phyloP scores from a whole-genome alignment of 1,139 yeast genomes.

The Kluyveromyces sp. region DNA sequence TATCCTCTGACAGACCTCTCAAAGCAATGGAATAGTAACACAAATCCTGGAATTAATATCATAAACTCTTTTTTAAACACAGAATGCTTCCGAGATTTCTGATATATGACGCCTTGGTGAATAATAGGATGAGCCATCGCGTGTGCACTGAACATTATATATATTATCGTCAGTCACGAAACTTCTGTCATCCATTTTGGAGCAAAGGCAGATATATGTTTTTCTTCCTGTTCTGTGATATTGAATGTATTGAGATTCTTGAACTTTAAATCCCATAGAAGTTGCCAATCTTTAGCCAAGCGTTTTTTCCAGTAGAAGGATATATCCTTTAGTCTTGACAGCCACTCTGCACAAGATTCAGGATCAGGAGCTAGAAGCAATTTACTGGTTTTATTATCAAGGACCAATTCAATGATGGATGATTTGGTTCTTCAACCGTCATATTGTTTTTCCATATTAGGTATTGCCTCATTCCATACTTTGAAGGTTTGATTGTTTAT shows the following conservation, averaged over 20 bases:
- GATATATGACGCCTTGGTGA: conserved; percentile 54
- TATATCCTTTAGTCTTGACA: conserved; percentile 39
- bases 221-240: conserved; percentile 52
- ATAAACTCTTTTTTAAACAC: conserved; percentile 55
- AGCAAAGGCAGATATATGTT: conserved; percentile 43
- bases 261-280: conserved; percentile 36
- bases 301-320: conserved; percentile 54
- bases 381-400: conserved; percentile 42
- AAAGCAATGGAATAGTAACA: conserved; percentile 47
- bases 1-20: conserved; percentile 37
- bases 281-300: conserved; percentile 36
- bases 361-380: conserved; percentile 51
- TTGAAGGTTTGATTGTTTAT: conserved; percentile 21
- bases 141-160: conserved; percentile 48
- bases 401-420: conserved; percentile 18
- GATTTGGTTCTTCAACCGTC: conserved; percentile 11
- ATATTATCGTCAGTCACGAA: conserved; percentile 48
- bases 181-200: conserved; percentile 48
- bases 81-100: conserved; percentile 62
- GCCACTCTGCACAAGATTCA: conserved; percentile 58
- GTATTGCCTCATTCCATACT: conserved; percentile 32
- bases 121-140: conserved; percentile 55
- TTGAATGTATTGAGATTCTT: conserved; percentile 41
- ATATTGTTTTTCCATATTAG: conserved; percentile 36
- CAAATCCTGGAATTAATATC: conserved; percentile 60